Evolutionary conservation across 306 rosid genomes (phyloP), one percentile per base, ranked within the genome.

Genomic region (Ochetophila trinervis): DNA sequence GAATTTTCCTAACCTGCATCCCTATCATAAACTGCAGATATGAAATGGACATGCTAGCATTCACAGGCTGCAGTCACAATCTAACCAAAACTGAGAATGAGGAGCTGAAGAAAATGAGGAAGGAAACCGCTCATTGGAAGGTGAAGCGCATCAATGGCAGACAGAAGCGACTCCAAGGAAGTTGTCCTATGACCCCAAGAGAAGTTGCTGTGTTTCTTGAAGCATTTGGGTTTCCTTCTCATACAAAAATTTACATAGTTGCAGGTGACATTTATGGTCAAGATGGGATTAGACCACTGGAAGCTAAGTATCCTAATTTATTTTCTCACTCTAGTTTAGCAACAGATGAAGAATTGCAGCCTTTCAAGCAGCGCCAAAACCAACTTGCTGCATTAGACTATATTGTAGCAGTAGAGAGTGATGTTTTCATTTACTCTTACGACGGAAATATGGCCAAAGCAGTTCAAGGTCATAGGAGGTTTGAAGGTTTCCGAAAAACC

Each of bases 1-100:
- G 8, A 7, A 3, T 54, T 34, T 9, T 55, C 11, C 35, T 71
- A 20, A 44, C 34, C 4, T 22, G 20, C 45, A 2, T 12, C 19
- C 32, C 48, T 32, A 15, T 59, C 16, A 23, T 23, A 40, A 18
- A 14, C 20, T 19, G 80, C 73, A 86, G 90, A 72, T 86, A 89
- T 66, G 96, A 89, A 74, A 86, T 78, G 80, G 93, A 84, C 79
- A 86, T 89, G 93, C 88, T 89, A 47, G 87, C 90, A 58, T 89
- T 86, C 85, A 82, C 88, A 34, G 88, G 96, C 14, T 89, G 90
- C 62, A 81, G 84, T 65, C 85, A 86, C 78, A 84, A 82, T 53
- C 74, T 86, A 1, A 82, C 77, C 54, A 49, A 14, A 66, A 50
- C n/a, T 8, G 90, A 89, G 75, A 66, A 80, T 0, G 5, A 22